Evolutionary conservation across 257 asterid species (phyloP), one percentile per base, ranked within the genome.

Genomic region (Solanum gracilifrons): DNA sequence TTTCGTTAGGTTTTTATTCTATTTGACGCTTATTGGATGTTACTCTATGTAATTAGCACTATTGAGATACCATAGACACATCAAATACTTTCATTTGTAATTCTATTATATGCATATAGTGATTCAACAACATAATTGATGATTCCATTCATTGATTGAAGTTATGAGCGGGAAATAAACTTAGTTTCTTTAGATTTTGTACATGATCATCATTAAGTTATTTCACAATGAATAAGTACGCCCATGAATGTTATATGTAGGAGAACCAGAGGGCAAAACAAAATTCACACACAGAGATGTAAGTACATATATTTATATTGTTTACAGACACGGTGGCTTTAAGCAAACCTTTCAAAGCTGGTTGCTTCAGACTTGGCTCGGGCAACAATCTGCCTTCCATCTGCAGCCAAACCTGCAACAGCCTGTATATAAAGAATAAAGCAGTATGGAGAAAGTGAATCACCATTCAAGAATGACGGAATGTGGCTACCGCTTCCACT

Each of bases 371-470:
- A 88, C 88, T 96, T 96, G 68, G 98, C 97, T 85, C 98, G 89
- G 13, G 96, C 90, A 87, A 96, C 98, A 91, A 96, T 95, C 90
- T 96, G 98, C 86, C 98, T 91, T 33, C 98, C 98, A 89, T 96
- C 98, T 64, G 98, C 98, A 88, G 98, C 98, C 82, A 96, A 91
- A 77, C 98, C 98, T 69, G 98, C 98, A 87, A 95, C 98, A 91
- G 96, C 97, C 98, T 96, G 89, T 64, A 87, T 48, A 48, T 32
- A 72, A 13, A 86, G 29, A 46, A 80, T 3, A 80, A 80, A 46
- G 41, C 68, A 46, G 66, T 80, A 80, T 27, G 12, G 60, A 80
- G 68, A 80, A 46, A 80, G 68, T 29, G 29, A 80, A 80, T 46
- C 85, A 46, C 27, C 41, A 46, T 80, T 46, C 23, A 27, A 16